phyloP scores from a whole-genome alignment of 768 basidiomycete species.

The Lepiota venenata region DNA sequence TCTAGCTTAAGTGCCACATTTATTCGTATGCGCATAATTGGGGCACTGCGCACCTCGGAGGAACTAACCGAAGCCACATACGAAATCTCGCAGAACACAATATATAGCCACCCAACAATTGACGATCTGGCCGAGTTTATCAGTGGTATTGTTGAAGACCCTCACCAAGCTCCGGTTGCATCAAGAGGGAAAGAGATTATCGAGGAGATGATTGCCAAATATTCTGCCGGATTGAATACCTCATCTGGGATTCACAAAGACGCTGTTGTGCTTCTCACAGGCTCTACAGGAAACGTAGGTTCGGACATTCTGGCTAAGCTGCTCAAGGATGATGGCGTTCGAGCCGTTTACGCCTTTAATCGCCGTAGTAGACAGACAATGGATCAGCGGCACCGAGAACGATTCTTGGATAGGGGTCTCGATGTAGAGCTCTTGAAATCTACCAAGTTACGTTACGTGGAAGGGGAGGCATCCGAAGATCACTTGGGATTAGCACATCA shows the following conservation, averaged over 20 bases:
- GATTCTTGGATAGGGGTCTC: conserved; percentile 28
- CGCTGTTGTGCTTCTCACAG: conserved; percentile 33
- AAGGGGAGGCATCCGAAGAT: conserved; percentile 25
- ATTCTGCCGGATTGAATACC: conserved; percentile 15
- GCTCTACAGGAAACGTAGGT: conserved; percentile 37
- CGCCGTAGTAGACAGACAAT: conserved; percentile 15
- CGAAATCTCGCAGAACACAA: conserved; percentile 25
- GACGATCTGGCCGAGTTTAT: conserved; percentile 20
- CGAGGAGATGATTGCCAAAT: conserved; percentile 37
- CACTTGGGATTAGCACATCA: conserved; percentile 25
- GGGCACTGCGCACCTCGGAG: conserved; percentile 21
- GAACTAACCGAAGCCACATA: conserved; percentile 20
- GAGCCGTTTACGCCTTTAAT: conserved; percentile 30
- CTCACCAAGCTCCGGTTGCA: not conserved
- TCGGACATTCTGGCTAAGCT: conserved; percentile 29
- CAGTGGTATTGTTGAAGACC: conserved; percentile 10
- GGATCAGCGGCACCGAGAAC: conserved; percentile 21
- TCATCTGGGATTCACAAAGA: too few relatives aligned
- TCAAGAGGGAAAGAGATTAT: conserved; percentile 17
- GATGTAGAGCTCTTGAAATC: conserved; percentile 22
- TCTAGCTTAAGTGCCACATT: conserved; percentile 21
- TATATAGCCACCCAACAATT: conserved; percentile 27
- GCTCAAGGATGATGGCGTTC: conserved; percentile 17
- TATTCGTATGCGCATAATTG: conserved; percentile 32
- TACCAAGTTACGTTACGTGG: conserved; percentile 29